A percentile compares a stretch with the other conserved stretches of the same genome.
phyloP scores from a whole-genome alignment of 768 basidiomycete genomes.

The Exidia glandulosa region DNA sequence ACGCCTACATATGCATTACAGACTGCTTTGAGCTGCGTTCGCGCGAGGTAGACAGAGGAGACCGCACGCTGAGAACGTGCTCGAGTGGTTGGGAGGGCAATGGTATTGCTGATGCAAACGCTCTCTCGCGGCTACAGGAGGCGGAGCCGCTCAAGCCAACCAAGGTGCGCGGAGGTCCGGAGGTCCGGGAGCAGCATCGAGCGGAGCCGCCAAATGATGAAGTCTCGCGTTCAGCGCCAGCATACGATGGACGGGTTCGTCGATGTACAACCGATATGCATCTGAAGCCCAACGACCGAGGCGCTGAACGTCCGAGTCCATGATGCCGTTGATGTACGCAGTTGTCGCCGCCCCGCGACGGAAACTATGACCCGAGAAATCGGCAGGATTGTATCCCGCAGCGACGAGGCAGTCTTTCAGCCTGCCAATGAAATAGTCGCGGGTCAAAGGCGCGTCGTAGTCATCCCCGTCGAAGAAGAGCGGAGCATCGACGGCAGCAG shows the following conservation, averaged over 20 bases:
- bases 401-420: background rate
- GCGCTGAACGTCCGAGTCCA: slow-evolving; percentile 26
- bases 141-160: background rate
- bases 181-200: background rate
- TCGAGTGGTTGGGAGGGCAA: background rate
- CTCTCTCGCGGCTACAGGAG: background rate
- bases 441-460: slow-evolving; percentile 5
- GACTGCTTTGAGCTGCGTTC: background rate
- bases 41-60: background rate
- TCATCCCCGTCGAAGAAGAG: slow-evolving; percentile 3
- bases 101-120: background rate
- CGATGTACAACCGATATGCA: slow-evolving; percentile 29
- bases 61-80: background rate
- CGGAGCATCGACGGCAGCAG: background rate
- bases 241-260: slow-evolving; percentile 4
- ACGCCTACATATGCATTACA: background rate
- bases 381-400: slow-evolving; percentile 4
- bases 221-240: background rate
- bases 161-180: background rate
- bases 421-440: background rate
- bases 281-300: slow-evolving; percentile 27
- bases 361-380: slow-evolving; percentile 9
- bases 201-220: background rate
- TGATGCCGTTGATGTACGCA: slow-evolving; percentile 18
- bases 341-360: slow-evolving; percentile 13